Evolutionary conservation across 306 rosid genomes (phyloP).

Genomic region (Crataegus laevigata): DNA sequence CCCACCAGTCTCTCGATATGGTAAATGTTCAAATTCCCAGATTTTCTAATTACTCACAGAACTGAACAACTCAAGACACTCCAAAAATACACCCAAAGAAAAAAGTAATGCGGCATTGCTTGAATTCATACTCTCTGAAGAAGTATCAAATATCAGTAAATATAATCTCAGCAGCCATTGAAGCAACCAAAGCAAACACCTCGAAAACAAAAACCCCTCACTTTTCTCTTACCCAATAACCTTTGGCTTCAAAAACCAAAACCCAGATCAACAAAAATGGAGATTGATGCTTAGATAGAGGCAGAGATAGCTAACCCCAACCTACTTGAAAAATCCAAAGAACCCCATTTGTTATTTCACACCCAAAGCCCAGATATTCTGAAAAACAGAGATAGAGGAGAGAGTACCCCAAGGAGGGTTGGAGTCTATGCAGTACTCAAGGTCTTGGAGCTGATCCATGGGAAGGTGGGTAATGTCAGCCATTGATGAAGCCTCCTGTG

Average conservation of each 20-base stretch:
- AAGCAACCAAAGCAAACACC: not conserved
- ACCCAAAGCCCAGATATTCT: not conserved
- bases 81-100: not conserved
- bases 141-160: not conserved
- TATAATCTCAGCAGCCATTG: not conserved
- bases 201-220: not conserved
- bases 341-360: slow-evolving; percentile 11
- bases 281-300: not conserved
- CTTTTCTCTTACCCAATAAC: not conserved
- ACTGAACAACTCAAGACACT: not conserved
- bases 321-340: not conserved
- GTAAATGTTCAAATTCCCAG: slow-evolving; percentile 23
- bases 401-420: slow-evolving; percentile 92
- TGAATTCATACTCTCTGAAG: not conserved
- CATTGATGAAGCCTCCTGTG: slow-evolving; percentile 52
- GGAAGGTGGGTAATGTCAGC: slow-evolving; percentile 91
- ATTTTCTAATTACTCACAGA: not conserved
- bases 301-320: not conserved
- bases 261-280: not conserved
- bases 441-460: slow-evolving; percentile 99
- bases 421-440: slow-evolving; percentile 95
- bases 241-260: not conserved
- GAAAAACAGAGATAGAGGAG: not conserved
- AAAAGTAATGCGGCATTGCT: slow-evolving; percentile 14
- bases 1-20: slow-evolving; percentile 21